Conservation (phyloP, 495 filamentous ascomycete genomes). For the Penicilliopsis zonata region DNA sequence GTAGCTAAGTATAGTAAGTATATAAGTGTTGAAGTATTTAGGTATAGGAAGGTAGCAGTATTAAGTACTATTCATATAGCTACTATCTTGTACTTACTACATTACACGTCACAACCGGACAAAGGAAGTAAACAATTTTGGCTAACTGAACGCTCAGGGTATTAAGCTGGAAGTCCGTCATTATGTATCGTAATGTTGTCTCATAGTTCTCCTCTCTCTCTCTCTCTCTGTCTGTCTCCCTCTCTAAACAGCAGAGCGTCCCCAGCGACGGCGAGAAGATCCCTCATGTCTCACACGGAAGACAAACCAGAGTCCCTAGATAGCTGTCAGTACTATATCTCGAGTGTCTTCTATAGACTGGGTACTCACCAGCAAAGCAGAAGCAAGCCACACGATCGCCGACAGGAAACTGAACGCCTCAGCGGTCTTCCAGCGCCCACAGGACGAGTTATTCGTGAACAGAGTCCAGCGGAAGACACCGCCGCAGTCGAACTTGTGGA, state of each 20-base stretch:
- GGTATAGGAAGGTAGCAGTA: too few species aligned
- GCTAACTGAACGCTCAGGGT: too few species aligned
- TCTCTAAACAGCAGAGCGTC: slow-evolving; percentile 6
- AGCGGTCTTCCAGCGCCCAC: slow-evolving; percentile 51
- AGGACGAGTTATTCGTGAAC: slow-evolving; percentile 27
- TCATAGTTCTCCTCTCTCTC: too few species aligned
- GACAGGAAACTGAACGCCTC: slow-evolving; percentile 57
- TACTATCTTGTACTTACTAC: too few species aligned
- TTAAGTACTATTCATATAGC: too few species aligned
- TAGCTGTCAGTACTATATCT: slow-evolving; percentile 1
- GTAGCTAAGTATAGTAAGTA: too few species aligned
- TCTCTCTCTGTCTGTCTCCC: too few species aligned
- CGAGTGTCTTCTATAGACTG: neutral
- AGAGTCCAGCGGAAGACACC: slow-evolving; percentile 36
- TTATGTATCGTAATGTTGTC: too few species aligned
- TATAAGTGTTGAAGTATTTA: too few species aligned
- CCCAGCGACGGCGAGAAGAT: slow-evolving; percentile 12
- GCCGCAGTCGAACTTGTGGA: slow-evolving; percentile 39
- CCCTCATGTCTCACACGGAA: slow-evolving; percentile 16
- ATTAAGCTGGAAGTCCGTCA: too few species aligned
- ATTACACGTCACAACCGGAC: too few species aligned
- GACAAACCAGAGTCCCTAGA: slow-evolving; percentile 32
- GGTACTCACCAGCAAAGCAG: slow-evolving; percentile 35
- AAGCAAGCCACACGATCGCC: slow-evolving; percentile 55
- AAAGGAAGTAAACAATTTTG: too few species aligned